Evolutionary conservation across 495 filamentous ascomycete genomes (phyloP).

Genomic region (Penicillium turbatum): DNA sequence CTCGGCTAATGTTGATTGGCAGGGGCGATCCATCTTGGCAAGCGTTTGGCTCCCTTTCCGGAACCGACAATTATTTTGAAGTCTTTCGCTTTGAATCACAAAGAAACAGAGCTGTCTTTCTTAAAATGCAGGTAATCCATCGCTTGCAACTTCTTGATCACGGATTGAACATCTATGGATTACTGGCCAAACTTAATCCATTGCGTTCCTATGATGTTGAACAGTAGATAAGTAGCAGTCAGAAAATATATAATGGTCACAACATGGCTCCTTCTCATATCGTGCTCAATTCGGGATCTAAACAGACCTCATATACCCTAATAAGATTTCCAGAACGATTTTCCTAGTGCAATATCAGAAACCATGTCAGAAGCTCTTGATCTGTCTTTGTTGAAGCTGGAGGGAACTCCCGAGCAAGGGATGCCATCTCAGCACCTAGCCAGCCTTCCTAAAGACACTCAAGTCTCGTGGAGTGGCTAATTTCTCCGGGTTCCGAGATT

Average conservation of each 20-base stretch:
- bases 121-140: not conserved
- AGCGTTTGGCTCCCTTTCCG: not conserved
- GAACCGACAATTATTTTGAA: not conserved
- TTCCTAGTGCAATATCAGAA: not conserved
- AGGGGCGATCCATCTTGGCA: not conserved
- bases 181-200: not conserved
- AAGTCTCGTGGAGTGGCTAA: slow-evolving; percentile 26
- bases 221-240: not conserved
- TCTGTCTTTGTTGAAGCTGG: slow-evolving; percentile 21
- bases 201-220: not conserved
- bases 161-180: not conserved
- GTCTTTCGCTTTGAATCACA: not conserved
- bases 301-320: not conserved
- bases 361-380: slow-evolving; percentile 18
- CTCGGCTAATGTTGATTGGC: not conserved
- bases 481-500: slow-evolving; percentile 56
- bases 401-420: slow-evolving; percentile 22
- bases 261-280: too few relatives aligned
- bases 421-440: slow-evolving; percentile 7
- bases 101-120: not conserved
- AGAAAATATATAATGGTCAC: not conserved
- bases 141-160: too few relatives aligned
- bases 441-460: slow-evolving; percentile 15
- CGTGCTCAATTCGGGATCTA: not conserved
- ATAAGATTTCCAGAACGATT: not conserved